Evolutionary conservation across 371 early-diverging fungal species (phyloP).

Genomic region (Rhizopus arrhizus): DNA sequence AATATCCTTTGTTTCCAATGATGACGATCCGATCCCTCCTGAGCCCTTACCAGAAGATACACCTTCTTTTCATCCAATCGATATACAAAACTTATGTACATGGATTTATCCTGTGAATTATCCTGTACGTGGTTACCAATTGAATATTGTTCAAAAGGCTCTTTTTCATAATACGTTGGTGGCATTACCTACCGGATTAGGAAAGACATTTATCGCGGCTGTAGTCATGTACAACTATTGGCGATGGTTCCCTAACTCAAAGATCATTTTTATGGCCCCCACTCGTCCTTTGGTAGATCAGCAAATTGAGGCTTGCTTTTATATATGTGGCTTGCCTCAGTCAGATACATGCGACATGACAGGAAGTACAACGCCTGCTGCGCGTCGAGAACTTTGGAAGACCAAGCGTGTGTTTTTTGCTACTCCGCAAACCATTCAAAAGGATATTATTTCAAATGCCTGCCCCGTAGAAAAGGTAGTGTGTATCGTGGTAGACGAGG

Average conservation of each 20-base stretch:
- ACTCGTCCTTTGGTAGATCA: constrained; percentile 91
- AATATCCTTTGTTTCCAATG: constrained; percentile 20
- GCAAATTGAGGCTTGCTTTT: constrained; percentile 86
- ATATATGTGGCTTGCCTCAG: constrained; percentile 73
- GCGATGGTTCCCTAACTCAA: constrained; percentile 91
- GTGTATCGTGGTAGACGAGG: constrained; percentile 90
- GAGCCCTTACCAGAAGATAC: constrained; percentile 17
- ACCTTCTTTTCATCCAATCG: constrained; percentile 49
- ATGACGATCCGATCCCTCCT: constrained; percentile 27
- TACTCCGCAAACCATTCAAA: constrained; percentile 89
- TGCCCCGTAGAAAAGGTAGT: constrained; percentile 63
- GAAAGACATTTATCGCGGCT: constrained; percentile 96
- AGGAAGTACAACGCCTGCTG: constrained; percentile 63
- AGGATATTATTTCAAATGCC: constrained; percentile 69
- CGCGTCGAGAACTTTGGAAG: constrained; percentile 58
- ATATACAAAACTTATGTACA: constrained; percentile 57
- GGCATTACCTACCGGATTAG: constrained; percentile 88
- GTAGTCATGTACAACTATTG: constrained; percentile 94
- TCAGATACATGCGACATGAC: constrained; percentile 74
- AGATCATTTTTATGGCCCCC: constrained; percentile 91
- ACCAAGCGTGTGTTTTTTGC: constrained; percentile 78
- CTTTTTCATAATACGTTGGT: constrained; percentile 88
- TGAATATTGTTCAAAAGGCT: constrained; percentile 79
- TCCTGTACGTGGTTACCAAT: constrained; percentile 85
- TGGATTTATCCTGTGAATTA: constrained; percentile 87